Percentiles rank a stretch among this genome's conserved stretches.
Conservation (phyloP, 2,329 filamentous ascomycete species). For the Xylaria sp. region DNA sequence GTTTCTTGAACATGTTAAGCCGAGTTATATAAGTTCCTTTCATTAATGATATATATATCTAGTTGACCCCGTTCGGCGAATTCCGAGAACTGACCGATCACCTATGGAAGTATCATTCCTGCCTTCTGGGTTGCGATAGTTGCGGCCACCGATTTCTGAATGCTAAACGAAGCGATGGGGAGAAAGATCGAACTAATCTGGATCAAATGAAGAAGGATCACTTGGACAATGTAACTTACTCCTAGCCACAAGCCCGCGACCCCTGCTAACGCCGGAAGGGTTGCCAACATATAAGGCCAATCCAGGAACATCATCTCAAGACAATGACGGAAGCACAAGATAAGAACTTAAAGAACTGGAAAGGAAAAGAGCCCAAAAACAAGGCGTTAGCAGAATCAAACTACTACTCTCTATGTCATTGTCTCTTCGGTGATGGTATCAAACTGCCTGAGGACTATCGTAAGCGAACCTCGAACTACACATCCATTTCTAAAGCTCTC, state of each 20-base stretch:
- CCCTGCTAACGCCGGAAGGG: not conserved
- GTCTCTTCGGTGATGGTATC: slow-evolving; percentile 13
- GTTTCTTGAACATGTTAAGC: not conserved
- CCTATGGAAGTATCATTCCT: slow-evolving; percentile 34
- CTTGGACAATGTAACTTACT: not conserved
- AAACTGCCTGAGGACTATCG: slow-evolving; percentile 7
- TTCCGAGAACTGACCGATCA: slow-evolving; percentile 25
- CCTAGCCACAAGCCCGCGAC: not conserved
- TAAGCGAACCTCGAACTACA: not conserved
- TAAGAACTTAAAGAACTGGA: slow-evolving; percentile 1
- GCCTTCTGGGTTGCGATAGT: slow-evolving; percentile 11
- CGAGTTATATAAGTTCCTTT: not conserved
- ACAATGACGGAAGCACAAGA: slow-evolving; percentile 27
- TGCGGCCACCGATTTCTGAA: slow-evolving; percentile 20
- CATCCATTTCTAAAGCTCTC: not conserved
- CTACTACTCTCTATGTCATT: slow-evolving; percentile 22
- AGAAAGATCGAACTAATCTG: not conserved
- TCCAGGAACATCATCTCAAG: not conserved
- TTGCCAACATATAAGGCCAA: not conserved
- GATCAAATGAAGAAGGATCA: slow-evolving; percentile 5
- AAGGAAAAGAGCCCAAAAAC: not conserved
- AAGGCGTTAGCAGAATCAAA: not conserved
- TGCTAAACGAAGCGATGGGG: slow-evolving; percentile 6
- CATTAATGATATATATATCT: not conserved
- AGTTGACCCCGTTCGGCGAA: slow-evolving; percentile 13